A percentile compares a stretch with the other conserved stretches of the same genome.
phyloP scores from a whole-genome alignment of 2,329 filamentous ascomycete species.

The Malbranchea zuffiana region DNA sequence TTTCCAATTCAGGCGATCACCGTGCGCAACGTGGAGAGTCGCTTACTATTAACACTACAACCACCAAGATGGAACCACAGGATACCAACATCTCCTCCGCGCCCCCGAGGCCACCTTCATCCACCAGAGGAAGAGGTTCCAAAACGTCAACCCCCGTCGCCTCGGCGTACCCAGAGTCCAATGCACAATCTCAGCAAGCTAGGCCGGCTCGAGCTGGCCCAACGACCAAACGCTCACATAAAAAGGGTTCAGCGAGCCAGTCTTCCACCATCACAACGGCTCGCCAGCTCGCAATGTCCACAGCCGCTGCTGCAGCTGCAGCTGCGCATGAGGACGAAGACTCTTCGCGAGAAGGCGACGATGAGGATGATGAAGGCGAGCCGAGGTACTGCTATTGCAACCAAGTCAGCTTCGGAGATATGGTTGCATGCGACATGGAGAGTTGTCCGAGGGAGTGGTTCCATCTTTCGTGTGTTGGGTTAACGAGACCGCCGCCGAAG shows the following conservation, averaged over 20 bases:
- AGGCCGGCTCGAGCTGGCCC: constrained; percentile 10
- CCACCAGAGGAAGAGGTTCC: constrained; percentile 17
- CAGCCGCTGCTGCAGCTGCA: constrained; percentile 23
- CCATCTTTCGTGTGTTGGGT: constrained; percentile 68
- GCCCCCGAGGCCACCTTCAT: constrained; percentile 5
- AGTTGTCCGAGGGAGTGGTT: constrained; percentile 71
- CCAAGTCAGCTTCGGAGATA: constrained; percentile 68
- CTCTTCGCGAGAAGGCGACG: constrained; percentile 27
- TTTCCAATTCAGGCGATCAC: constrained; percentile 9
- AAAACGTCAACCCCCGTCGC: constrained; percentile 24
- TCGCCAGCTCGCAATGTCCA: constrained; percentile 14
- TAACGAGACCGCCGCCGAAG: constrained; percentile 65
- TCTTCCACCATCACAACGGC: constrained; percentile 8
- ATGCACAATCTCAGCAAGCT: constrained; percentile 15
- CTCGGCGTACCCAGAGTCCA: constrained; percentile 21
- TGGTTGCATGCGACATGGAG: constrained; percentile 69
- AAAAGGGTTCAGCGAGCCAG: constrained; percentile 22
- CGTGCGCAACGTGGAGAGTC: constrained; percentile 1
- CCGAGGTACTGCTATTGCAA: constrained; percentile 72
- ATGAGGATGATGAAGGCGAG: constrained; percentile 57
- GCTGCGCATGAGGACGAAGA: constrained; percentile 35
- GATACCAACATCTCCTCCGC: constrained; percentile 2
- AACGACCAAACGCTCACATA: constrained; percentile 25
- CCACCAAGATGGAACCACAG: constrained; percentile 6
- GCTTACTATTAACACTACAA: constrained; percentile 6